phyloP scores from a whole-genome alignment of 2,329 filamentous ascomycete species.

The Aureobasidium sp. region DNA sequence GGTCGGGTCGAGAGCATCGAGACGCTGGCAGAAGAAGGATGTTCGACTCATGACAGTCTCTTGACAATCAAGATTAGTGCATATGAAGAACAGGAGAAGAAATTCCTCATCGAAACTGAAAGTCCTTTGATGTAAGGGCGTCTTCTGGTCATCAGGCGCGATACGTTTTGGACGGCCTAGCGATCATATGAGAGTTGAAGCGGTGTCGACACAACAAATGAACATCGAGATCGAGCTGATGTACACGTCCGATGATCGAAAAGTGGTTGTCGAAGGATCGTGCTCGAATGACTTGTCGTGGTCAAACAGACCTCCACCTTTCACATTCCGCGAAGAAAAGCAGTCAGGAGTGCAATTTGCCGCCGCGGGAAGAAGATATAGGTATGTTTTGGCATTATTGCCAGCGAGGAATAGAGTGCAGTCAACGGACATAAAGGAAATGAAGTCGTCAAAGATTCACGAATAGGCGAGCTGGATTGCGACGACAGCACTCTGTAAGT shows the following conservation, averaged over 20 bases:
- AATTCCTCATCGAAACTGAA: neutral
- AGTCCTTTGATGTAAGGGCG: neutral
- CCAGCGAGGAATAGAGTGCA: neutral
- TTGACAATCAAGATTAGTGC: neutral
- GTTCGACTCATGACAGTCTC: neutral
- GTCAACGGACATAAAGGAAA: neutral
- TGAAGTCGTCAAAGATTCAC: neutral
- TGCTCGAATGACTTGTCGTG: neutral
- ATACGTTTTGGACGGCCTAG: neutral
- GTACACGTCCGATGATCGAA: neutral
- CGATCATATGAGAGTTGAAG: too few species aligned
- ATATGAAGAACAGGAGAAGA: neutral
- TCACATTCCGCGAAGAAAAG: neutral
- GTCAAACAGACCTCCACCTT: neutral
- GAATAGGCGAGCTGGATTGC: neutral
- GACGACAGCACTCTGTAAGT: neutral
- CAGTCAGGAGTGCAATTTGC: neutral
- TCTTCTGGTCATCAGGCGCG: neutral
- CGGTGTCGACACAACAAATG: neutral
- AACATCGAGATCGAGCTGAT: neutral
- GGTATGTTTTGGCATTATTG: neutral
- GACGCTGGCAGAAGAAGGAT: neutral
- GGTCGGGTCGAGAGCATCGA: neutral
- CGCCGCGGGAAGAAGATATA: neutral
- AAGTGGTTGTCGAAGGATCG: neutral